phyloP scores from a whole-genome alignment of 371 early-diverging fungal genomes.

The Circinella minor region DNA sequence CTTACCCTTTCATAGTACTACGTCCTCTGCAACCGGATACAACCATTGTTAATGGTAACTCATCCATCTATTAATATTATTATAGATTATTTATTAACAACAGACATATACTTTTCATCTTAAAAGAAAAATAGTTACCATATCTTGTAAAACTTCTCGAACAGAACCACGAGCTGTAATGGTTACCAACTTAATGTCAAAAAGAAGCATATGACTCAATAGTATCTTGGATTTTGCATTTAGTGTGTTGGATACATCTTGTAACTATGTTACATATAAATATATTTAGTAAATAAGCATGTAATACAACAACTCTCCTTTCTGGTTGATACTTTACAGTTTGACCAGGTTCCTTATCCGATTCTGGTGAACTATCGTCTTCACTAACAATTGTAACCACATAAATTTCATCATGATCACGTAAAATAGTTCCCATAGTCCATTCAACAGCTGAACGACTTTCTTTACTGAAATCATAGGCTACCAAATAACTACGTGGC shows the following conservation, averaged over 20 bases:
- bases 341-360: conserved; percentile 18
- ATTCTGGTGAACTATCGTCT: conserved; percentile 39
- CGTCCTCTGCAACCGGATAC: conserved; percentile 65
- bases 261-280: conserved; percentile 23
- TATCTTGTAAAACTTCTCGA: conserved; percentile 46
- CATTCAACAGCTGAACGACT: conserved; percentile 55
- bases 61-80: conserved; percentile 39
- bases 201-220: conserved; percentile 44
- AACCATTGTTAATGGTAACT: conserved; percentile 56
- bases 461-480: conserved; percentile 51
- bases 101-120: no score
- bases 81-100: no score
- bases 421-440: conserved; percentile 62
- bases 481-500: conserved; percentile 38
- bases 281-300: neutral
- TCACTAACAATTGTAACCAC: conserved; percentile 52
- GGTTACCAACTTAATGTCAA: conserved; percentile 52
- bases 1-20: conserved; percentile 60
- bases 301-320: neutral
- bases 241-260: conserved; percentile 31
- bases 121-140: conserved; percentile 19
- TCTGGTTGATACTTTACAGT: conserved; percentile 6
- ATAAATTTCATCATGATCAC: conserved; percentile 59
- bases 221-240: conserved; percentile 36
- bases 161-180: conserved; percentile 56